Evolutionary conservation across 257 asterid genomes (phyloP), one percentile per base, ranked within the genome.

Genomic region (Plectranthus barbatus): DNA sequence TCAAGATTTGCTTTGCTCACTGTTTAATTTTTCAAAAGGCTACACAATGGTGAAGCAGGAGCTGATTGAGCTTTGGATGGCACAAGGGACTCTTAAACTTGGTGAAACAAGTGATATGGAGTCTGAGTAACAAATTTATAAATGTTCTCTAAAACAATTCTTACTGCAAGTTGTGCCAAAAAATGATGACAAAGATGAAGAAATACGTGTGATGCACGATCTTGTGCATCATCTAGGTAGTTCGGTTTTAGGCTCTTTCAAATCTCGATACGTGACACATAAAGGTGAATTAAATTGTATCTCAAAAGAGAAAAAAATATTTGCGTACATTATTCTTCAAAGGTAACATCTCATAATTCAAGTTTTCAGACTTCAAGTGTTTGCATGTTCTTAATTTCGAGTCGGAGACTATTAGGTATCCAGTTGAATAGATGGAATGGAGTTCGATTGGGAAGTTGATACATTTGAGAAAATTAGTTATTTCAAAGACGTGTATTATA

Each of bases 211-310:
- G 0, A 76, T 75, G 74, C 82, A 77, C n/a, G 75, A 66, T 55
- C 75, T 76, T 42, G 82, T 69, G 36, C 81, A 75, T 42, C 75
- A 54, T 23, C 73, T 75, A 17, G 75, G 72, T 0, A 19, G 9
- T 5, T 67, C 37, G 1, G 7, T 76, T 6, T 64, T 66, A 4
- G 36, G 49, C n/a, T 47, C 26, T 47, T 17, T 1, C 1, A 0
- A 2, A 4, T 15, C 21, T 19, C 34, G 56, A 21, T 49, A 49
- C 33, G 20, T 48, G 2, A 0, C 2, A 9, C 14, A 13, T 11
- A 3, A 4, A 48, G 55, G 9, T 37, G 13, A 9, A 10, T 40
- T 2, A 40, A 1, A 15, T 20, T 17, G 9, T 49, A 49, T 49
- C 34, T 34, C 4, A 42, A 47, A 15, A 57, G 26, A 49, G 9